Base-by-base conservation (phyloP, 805 yeast species). In the Komagataella pseudopastoris region DNA sequence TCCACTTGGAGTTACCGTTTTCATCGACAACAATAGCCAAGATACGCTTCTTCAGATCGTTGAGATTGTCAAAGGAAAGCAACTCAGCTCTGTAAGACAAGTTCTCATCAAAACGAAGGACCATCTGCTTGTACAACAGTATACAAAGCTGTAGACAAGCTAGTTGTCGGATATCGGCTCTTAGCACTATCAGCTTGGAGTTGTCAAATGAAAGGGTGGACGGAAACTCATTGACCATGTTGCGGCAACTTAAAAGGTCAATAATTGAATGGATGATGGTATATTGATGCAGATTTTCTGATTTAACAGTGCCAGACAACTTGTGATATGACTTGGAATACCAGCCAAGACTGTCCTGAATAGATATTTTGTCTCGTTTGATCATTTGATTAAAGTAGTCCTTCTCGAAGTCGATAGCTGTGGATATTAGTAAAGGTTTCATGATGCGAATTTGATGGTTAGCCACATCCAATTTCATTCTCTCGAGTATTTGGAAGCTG, bases 381-480 rank as follows among this genome's bases (percentile, higher is more conserved):
- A 76, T 68, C 54, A 78, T 69, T 55, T 72, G 78, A 51, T 69
- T 70, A 63, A 84, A 87, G 67, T 88, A 88, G 63, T 87, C 95
- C 59, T 81, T 81, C 68, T 90, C 98, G 60, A 90, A 87, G 54
- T 85, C 90, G 10, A 85, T 84, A 2, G 96, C 93, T 43, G 93
- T 86, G 59, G 88, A 89, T 53, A 88, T 79, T 49, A 91, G 71
- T 2, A 85, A 83, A 2, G 96, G 95, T 60, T 96, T 75, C 51
- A 89, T 70, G 18, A 88, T 80, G 57, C 96, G 75, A 51, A 91
- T 87, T 67, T 90, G 96, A 63, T 90, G 96, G 67, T 90, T 90
- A 14, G 97, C 96, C 52, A 89, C 93, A 61, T 91, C 97, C 55
- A 90, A 72, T 64, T 90, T 91, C 95, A 90, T 89, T 8, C 95